phyloP scores from a whole-genome alignment of 805 yeast species.

The Suhomyces sp. region DNA sequence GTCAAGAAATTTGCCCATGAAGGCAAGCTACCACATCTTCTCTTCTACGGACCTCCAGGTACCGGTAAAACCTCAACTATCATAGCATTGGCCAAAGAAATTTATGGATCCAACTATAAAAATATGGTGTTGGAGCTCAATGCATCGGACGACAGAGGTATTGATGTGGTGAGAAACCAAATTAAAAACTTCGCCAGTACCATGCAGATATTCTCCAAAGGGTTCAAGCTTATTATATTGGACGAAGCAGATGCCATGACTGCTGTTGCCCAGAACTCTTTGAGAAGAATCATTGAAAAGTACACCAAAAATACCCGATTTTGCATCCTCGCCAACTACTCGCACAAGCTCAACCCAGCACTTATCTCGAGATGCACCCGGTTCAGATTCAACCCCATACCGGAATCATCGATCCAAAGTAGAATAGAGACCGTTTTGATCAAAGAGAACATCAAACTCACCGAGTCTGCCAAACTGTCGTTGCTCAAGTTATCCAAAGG shows the following conservation, averaged over 20 bases:
- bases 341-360: conserved; percentile 95
- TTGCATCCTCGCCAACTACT: conserved; percentile 92
- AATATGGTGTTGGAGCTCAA: conserved; percentile 93
- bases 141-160: conserved; percentile 97
- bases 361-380: conserved; percentile 91
- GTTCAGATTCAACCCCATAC: conserved; percentile 85
- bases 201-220: conserved; percentile 82
- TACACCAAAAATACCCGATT: conserved; percentile 94
- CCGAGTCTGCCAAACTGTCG: conserved; percentile 59
- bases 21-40: conserved; percentile 82
- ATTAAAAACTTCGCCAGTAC: conserved; percentile 96
- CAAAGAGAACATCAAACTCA: conserved; percentile 60
- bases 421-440: conserved; percentile 68
- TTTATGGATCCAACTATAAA: conserved; percentile 75
- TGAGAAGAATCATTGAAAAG: conserved; percentile 82
- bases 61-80: conserved; percentile 91
- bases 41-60: conserved; percentile 95
- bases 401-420: conserved; percentile 60
- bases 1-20: conserved; percentile 80
- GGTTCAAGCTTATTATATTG: conserved; percentile 84
- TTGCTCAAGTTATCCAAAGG: conserved; percentile 77
- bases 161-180: conserved; percentile 95
- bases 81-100: conserved; percentile 80
- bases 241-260: conserved; percentile 98
- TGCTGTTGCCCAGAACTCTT: conserved; percentile 78